Base-by-base conservation (phyloP, 495 filamentous ascomycete genomes). In the Elasticomyces elasticus region DNA sequence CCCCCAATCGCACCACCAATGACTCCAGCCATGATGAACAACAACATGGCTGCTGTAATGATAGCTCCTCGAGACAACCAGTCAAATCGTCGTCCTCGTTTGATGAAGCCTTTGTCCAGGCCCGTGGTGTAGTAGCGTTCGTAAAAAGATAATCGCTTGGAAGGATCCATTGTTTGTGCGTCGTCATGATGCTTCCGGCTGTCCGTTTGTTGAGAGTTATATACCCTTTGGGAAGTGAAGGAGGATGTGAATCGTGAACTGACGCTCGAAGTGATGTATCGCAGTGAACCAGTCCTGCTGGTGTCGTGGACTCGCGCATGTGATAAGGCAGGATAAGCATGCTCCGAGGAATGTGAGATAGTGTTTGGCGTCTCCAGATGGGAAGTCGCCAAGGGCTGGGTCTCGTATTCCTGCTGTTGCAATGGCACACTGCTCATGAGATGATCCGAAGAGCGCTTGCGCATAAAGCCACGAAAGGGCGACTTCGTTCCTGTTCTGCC, bases 21-120 rank as follows among this genome's bases (percentile, higher is more conserved):
- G 13, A 51, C 1, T 22, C n/a, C n/a, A n/a, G n/a, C n/a, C n/a
- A n/a, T n/a, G n/a, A 57, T 12, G n/a, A 57, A 40, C 28, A 57
- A 27, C 23, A 46, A 24, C 5, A 43, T 26, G 3, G 27, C 12
- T 5, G 35, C 35, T 5, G 13, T 17, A 17, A 40, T 5, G 19
- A 40, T 12, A n/a, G 35, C 15, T 40, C 35, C 35, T 12, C 19
- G 35, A 17, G 35, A 40, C 13, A 5, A 15, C 13, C 15, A 13
- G 35, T 3, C 19, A 17, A 40, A 40, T 12, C 35, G 35, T n/a
- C n/a, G n/a, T n/a, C 35, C 35, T 40, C 13, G 15, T 40, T 4
- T 40, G 35, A 12, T 17, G 35, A 17, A 17, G 35, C 19, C 35
- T 3, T 40, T 40, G 35, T 40, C 35, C 35, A 40, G 2, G 12